Percentiles rank a stretch among this genome's conserved stretches.
These are phyloP conservation scores for Erodium chrysanthum DNA, from an alignment of 441 rosid species.

Conservation along the genomic window DNA sequence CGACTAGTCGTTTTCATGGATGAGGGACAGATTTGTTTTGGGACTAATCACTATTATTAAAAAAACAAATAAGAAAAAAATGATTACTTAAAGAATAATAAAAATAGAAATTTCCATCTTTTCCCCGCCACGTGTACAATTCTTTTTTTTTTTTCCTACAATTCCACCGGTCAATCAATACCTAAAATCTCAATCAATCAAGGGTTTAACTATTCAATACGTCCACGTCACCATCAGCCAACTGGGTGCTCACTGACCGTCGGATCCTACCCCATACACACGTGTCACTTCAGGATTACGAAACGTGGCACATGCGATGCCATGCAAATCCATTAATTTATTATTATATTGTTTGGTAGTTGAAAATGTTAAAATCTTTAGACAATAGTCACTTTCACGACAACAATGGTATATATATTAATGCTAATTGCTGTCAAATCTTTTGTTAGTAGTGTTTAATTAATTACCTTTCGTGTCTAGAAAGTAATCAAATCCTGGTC, in stretches of 20 bases:
- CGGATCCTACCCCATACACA: background rate
- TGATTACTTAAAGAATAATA: background rate
- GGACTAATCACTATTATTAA: too few relatives aligned
- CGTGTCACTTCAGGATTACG: constrained; percentile 1
- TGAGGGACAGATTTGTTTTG: background rate
- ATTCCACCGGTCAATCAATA: constrained; percentile 24
- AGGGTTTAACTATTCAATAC: background rate
- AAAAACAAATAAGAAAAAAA: background rate
- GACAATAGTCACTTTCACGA: constrained; percentile 8
- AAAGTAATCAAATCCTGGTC: constrained; percentile 12
- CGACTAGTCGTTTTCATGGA: background rate
- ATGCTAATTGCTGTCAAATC: too few relatives aligned
- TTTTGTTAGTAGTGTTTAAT: too few relatives aligned
- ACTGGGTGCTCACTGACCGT: constrained; percentile 3
- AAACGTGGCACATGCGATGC: constrained; percentile 18
- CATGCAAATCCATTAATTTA: constrained; percentile 4
- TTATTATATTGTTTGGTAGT: background rate
- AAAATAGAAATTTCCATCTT: background rate
- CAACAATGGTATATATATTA: too few relatives aligned
- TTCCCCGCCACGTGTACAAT: background rate
- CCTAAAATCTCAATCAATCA: constrained; percentile 13
- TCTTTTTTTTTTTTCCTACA: constrained; percentile 10
- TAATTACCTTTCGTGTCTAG: constrained; percentile 18
- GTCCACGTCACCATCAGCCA: constrained; percentile 7
- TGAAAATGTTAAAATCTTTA: background rate